A percentile compares a stretch with the other conserved stretches of the same genome.
Conservation (phyloP, 176 grass and related monocot species). For the Zea mays region DNA sequence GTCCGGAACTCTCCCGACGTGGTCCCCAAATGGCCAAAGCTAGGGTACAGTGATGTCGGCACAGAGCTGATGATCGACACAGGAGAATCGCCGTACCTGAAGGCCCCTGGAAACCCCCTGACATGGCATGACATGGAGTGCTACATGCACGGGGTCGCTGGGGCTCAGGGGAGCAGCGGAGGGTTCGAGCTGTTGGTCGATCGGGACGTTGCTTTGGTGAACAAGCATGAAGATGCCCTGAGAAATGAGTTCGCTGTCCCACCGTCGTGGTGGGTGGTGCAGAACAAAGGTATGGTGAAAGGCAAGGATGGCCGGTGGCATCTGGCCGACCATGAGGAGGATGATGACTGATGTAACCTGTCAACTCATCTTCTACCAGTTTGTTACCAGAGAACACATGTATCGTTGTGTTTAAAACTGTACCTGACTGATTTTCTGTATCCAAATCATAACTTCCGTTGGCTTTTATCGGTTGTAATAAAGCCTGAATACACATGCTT, state of each 20-base stretch:
- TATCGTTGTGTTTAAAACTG: slow-evolving; percentile 7
- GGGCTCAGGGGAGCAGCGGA: slow-evolving; percentile 52
- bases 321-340: slow-evolving; percentile 65
- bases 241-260: slow-evolving; percentile 76
- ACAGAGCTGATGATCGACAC: slow-evolving; percentile 66
- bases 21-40: slow-evolving; percentile 69
- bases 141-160: slow-evolving; percentile 70
- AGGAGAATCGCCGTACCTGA: slow-evolving; percentile 68
- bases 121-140: slow-evolving; percentile 87
- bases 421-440: slow-evolving; percentile 20
- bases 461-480: not conserved
- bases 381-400: not conserved
- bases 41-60: slow-evolving; percentile 59
- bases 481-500: not conserved
- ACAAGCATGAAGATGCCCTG: slow-evolving; percentile 71
- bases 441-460: slow-evolving; percentile 2
- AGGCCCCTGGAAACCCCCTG: slow-evolving; percentile 50
- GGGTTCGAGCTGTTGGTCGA: slow-evolving; percentile 72
- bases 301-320: slow-evolving; percentile 63
- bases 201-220: slow-evolving; percentile 69
- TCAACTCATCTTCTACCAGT: not conserved
- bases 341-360: slow-evolving; percentile 50
- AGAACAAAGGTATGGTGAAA: slow-evolving; percentile 84
- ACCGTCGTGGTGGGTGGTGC: slow-evolving; percentile 62
- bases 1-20: slow-evolving; percentile 59